phyloP scores from a whole-genome alignment of 257 asterid species.

The Schizonepeta tenuifolia region DNA sequence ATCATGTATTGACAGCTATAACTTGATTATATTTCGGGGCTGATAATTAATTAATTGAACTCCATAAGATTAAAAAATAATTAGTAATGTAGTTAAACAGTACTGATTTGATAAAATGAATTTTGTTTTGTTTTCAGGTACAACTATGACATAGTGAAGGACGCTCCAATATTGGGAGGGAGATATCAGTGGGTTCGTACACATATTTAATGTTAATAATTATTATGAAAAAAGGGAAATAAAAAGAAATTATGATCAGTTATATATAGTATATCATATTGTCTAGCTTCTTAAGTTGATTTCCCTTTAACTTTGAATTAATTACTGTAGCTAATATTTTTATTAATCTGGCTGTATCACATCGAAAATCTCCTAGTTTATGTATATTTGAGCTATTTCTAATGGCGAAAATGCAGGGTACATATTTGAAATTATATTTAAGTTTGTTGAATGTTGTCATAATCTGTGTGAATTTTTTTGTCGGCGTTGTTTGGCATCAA shows the following conservation, averaged over 20 bases:
- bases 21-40: neutral
- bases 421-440: neutral
- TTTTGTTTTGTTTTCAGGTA: conserved; percentile 50
- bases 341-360: neutral
- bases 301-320: neutral
- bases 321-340: neutral
- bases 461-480: neutral
- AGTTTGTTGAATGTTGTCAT: neutral
- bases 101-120: neutral
- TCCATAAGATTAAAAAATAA: neutral
- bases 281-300: neutral
- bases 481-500: neutral
- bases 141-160: conserved; percentile 68
- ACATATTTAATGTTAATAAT: conserved; percentile 30
- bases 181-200: conserved; percentile 66
- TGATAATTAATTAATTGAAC: no score
- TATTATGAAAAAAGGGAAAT: neutral
- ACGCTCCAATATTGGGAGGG: conserved; percentile 61
- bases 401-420: neutral
- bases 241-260: neutral
- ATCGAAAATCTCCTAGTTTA: neutral
- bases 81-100: no score
- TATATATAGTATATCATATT: no score
- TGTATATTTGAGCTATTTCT: neutral
- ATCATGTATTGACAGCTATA: no score